Percentiles rank a stretch among this genome's conserved stretches.
Evolutionary conservation across 805 yeast species (phyloP).

Genomic region (Grigorovia humatica): DNA sequence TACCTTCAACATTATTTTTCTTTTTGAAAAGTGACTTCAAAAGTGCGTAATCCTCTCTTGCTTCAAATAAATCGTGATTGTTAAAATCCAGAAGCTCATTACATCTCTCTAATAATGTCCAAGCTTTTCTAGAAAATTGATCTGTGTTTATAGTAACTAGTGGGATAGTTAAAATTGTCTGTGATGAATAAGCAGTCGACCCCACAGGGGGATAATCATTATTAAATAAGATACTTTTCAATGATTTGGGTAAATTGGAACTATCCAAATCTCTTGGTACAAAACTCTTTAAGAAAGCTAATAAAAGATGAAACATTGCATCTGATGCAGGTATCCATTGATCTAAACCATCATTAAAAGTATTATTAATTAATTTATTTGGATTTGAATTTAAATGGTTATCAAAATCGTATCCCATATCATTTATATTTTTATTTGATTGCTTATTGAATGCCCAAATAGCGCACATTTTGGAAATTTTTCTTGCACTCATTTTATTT

Average conservation of each 20-base stretch:
- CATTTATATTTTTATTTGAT: conserved; percentile 3
- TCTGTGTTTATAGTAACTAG: conserved; percentile 47
- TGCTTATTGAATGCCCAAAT: conserved; percentile 69
- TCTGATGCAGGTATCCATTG: conserved; percentile 76
- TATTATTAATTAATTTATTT: conserved; percentile 19
- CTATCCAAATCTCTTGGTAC: conserved; percentile 52
- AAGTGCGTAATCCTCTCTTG: conserved; percentile 69
- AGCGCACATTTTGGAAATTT: conserved; percentile 72
- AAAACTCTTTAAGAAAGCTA: conserved; percentile 72
- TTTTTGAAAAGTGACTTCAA: conserved; percentile 61
- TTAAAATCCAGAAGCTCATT: conserved; percentile 56
- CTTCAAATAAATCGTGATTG: conserved; percentile 55
- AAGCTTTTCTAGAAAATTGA: conserved; percentile 35
- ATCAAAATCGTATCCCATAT: conserved; percentile 6
- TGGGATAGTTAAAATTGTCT: conserved; percentile 46
- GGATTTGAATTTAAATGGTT: conserved; percentile 15
- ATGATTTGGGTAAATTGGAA: conserved; percentile 45
- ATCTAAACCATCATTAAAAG: conserved; percentile 60
- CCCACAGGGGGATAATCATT: conserved; percentile 68
- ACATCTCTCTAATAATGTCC: conserved; percentile 51
- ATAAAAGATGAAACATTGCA: conserved; percentile 71
- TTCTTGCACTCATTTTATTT: conserved; percentile 70
- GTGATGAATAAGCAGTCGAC: conserved; percentile 28
- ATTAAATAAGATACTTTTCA: conserved; percentile 54
- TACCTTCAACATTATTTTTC: conserved; percentile 39